Base-by-base conservation (phyloP, 768 basidiomycete genomes). In the Piloderma croceum region DNA sequence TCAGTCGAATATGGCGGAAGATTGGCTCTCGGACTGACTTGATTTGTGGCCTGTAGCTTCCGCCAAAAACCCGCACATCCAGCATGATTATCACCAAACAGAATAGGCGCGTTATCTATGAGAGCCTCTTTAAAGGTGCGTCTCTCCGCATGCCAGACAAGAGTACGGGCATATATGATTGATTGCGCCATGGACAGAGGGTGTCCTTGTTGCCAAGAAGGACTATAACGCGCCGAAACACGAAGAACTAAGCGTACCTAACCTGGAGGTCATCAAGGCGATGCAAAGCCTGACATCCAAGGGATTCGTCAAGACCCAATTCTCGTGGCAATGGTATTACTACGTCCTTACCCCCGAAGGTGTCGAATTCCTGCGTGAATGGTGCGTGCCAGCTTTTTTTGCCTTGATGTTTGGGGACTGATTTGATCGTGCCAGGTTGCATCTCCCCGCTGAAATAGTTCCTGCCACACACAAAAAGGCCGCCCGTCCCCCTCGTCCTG, bases 271-370 rank as follows among this genome's bases (percentile, higher is more conserved):
- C 46, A 81, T 82, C 67, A 82, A 81, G 67, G 78, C 78, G 36
- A 67, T 80, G 59, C 79, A 81, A 54, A 80, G 78, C 64, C 64
- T 82, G 51, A 81, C 74, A 50, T 81, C 78, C 31, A 74, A 65
- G 61, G 93, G 94, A 42, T 81, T 73, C 65, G 91, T 98, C 72
- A 97, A 97, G 81, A 99, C 96, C 53, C 94, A 91, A 62, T 98
- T 98, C 77, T 91, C 87, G 36, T 99, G 96, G 96, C 92, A 97
- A 61, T 96, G 81, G 77, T 99, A 96, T 71, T 99, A 98, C 73
- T 99, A 98, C 71, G 77, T 81, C 58, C 76, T 99, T 59, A 99
- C 93, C 54, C 83, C 90, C 38, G 96, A 98, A 67, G 96, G 96
- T 58, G 83, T 98, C 49, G 91, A 94, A 53, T 94, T 87, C 71